Evolutionary conservation across 2,329 filamentous ascomycete species (phyloP), one percentile per base, ranked within the genome.

Genomic region (Botrytis porri): DNA sequence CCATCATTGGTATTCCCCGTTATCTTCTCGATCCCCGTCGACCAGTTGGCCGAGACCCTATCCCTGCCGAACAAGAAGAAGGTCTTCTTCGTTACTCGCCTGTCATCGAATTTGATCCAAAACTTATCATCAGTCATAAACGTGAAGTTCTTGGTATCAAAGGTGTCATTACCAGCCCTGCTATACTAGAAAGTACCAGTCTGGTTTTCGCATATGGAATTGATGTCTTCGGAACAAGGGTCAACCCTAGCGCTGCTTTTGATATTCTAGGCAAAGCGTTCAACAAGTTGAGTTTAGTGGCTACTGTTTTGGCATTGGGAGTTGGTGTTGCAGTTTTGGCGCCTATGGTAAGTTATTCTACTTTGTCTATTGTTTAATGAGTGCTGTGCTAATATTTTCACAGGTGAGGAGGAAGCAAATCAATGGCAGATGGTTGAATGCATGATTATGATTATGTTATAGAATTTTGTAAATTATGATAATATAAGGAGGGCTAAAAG

Each of bases 221-320:
- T 22, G 96, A 99, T 81, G 84, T 98, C 2, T 99, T 97, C 77
- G 94, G 93, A 22, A 95, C 94, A 1, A 86, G 94, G 70, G 88
- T 97, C 18, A 89, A 92, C n/a, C 96, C 96, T 0, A 97, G 94
- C 82, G 90, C 92, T 78, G 88, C 92, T 25, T 99, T 99, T 82
- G 96, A 99, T 83, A 89, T 98, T 60, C 84, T 99, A 25, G 96
- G 94, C 75, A 96, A 94, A 83, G 93, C 93, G 3, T 99, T 99
- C 82, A 96, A 95, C 81, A 98, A 97, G 85, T 81, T 94, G 72
- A 92, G 94, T 77, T 88, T 99, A 80, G 82, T 98, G 54, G 86
- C 88, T 25, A 99, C 96, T 0, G 94, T 99, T 54, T 85, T 92
- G 59, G 95, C 93, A 29, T 85, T 98, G 77, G 88, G 88, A 63